Evolutionary conservation across 208 protist genomes (phyloP).

Genomic region (Lotmaria passim): DNA sequence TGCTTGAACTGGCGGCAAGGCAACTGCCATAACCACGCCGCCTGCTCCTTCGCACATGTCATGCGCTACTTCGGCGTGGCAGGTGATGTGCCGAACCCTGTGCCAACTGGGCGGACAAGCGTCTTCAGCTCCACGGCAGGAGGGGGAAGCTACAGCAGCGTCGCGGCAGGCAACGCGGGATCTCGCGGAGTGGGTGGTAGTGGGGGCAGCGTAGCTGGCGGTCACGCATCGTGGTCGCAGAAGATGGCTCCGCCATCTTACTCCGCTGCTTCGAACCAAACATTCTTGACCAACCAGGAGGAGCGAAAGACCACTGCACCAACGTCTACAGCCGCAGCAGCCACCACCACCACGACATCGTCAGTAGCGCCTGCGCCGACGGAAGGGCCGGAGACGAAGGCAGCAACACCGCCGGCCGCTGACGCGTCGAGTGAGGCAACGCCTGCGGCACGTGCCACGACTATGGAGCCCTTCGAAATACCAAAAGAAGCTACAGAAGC

Average conservation of each 20-base stretch:
- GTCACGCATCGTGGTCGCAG: constrained; percentile 17
- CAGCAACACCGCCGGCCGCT: background rate
- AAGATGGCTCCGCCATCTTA: constrained; percentile 15
- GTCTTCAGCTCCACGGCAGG: background rate
- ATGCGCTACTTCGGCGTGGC: constrained; percentile 51
- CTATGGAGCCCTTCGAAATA: too few relatives aligned
- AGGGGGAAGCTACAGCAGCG: constrained; percentile 12
- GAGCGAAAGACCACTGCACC: background rate
- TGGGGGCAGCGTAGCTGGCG: background rate
- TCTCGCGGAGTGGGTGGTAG: constrained; percentile 1
- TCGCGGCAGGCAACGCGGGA: background rate
- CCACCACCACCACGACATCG: background rate
- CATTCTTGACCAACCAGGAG: background rate
- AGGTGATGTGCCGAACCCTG: constrained; percentile 4
- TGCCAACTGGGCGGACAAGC: constrained; percentile 7
- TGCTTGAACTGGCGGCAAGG: constrained; percentile 80
- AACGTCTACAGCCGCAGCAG: background rate
- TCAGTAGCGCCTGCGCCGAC: background rate
- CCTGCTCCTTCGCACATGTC: constrained; percentile 82
- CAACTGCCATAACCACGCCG: constrained; percentile 70
- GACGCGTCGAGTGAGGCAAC: background rate
- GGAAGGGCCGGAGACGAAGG: background rate
- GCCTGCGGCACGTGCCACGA: too few relatives aligned
- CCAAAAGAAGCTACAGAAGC: too few relatives aligned
- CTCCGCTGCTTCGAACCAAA: background rate